Evolutionary conservation across 148 eudicot species (phyloP), one percentile per base, ranked within the genome.

Genomic region (Fagopyrum homotropicum): DNA sequence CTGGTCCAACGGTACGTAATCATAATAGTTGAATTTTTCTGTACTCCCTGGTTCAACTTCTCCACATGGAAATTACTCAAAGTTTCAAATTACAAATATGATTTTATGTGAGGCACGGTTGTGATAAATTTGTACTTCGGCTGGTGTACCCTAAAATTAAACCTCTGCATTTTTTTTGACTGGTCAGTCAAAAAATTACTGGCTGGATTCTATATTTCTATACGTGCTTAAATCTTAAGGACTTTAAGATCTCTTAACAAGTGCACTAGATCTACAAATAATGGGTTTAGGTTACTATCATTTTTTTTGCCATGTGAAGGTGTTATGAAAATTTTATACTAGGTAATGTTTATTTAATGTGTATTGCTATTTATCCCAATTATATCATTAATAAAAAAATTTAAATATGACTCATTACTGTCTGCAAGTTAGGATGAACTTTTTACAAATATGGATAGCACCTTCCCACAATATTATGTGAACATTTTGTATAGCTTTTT

Each of bases 1-100:
- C 98, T 80, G 98, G 98, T 75, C 98, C 98, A 56, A 89, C 90
- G 71, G 98, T 93, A 91, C 19, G 80, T 82, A 73, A 72, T 35
- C 70, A 14, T 12, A 14, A 64, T 64, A 64, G 43, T 30, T 22
- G 29, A 15, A 52, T 73, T 73, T 19, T n/a, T 72, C 46, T 11
- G 3, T 22, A n/a, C 30, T 19, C 40, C 57, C 19, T 72, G 14
- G n/a, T 71, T 46, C 43, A 50, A 63, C 51, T 8, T 57, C 49
- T 63, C 69, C 60, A 61, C 43, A 61, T 29, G 40, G 11, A 11
- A 63, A 19, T 59, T 22, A 45, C n/a, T 61, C 40, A 11, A 61
- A 9, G 5, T 57, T 57, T 17, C 29, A 17, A 57, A 57, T 26
- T 60, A 26, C 45, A 10, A 8, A 63, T 61, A 29, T 35, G 16